A percentile compares a stretch with the other conserved stretches of the same genome.
phyloP scores from a whole-genome alignment of 2,329 filamentous ascomycete species.

The Diplodia intermedia region DNA sequence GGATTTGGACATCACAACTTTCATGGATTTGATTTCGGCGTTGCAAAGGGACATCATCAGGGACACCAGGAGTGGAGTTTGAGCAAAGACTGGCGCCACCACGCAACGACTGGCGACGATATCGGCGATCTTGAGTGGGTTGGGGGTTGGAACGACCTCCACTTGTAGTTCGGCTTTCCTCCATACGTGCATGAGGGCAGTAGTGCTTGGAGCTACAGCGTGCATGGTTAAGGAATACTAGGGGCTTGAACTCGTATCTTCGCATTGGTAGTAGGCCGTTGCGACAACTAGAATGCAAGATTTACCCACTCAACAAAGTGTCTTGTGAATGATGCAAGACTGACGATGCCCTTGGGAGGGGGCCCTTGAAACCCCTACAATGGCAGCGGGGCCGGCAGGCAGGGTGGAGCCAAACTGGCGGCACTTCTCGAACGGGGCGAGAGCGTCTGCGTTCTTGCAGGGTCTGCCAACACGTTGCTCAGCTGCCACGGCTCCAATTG shows the following conservation, averaged over 20 bases:
- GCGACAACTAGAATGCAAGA: conserved; percentile 33
- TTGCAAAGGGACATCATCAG: conserved; percentile 36
- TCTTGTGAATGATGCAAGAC: too few species aligned
- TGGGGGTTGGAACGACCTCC: conserved; percentile 82
- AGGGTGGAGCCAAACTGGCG: conserved; percentile 1
- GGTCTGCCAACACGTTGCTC: conserved; percentile 11
- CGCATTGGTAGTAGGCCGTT: conserved; percentile 32
- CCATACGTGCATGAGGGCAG: conserved; percentile 25
- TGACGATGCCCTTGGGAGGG: too few species aligned
- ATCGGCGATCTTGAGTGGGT: conserved; percentile 90
- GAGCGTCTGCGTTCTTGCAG: neutral
- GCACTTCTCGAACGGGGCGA: conserved; percentile 8
- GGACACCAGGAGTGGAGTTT: conserved; percentile 50
- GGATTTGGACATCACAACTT: conserved; percentile 32
- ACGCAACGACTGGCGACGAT: conserved; percentile 62
- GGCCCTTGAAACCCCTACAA: neutral
- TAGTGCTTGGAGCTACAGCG: conserved; percentile 27
- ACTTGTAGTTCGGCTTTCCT: conserved; percentile 57
- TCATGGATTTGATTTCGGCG: conserved; percentile 28
- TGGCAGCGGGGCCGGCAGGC: neutral
- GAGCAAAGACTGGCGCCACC: conserved; percentile 59
- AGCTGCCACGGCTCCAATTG: neutral
- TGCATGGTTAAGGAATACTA: conserved; percentile 26
- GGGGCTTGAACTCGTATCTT: conserved; percentile 33
- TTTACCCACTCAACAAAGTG: conserved; percentile 30